These are phyloP conservation scores for Alternaria arbusti DNA, from an alignment of 2,329 filamentous ascomycete genomes.

Conservation along the genomic window DNA sequence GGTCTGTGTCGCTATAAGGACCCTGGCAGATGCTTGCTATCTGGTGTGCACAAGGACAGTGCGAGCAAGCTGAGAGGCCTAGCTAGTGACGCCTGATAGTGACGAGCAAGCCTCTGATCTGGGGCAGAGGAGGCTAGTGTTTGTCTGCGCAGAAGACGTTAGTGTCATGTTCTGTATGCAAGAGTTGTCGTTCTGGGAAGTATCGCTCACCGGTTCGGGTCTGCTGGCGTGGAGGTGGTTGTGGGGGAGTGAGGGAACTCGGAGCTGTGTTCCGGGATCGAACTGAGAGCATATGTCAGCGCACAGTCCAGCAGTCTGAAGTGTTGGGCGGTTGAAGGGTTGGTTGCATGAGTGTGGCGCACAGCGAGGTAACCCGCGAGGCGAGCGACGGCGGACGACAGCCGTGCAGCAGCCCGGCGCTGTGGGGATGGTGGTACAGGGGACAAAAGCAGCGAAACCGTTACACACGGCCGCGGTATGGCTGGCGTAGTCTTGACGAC, in stretches of 20 bases:
- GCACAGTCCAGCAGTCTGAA: constrained; percentile 28
- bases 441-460: constrained; percentile 41
- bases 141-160: constrained; percentile 41
- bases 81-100: constrained; percentile 35
- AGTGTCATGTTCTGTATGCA: constrained; percentile 30
- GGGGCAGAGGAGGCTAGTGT: constrained; percentile 33
- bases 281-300: constrained; percentile 39
- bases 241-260: constrained; percentile 25
- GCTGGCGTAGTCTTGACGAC: constrained; percentile 30
- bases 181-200: constrained; percentile 19
- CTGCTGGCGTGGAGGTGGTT: constrained; percentile 21
- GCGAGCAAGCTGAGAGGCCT: constrained; percentile 41
- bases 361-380: constrained; percentile 38
- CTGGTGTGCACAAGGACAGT: constrained; percentile 40
- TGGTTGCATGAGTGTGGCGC: constrained; percentile 47
- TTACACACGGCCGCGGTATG: constrained; percentile 37
- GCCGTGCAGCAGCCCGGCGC: constrained; percentile 38
- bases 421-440: constrained; percentile 41
- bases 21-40: constrained; percentile 41
- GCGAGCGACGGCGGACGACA: constrained; percentile 44
- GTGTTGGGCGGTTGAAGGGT: constrained; percentile 34
- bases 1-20: constrained; percentile 47
- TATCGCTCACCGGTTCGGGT: constrained; percentile 35
- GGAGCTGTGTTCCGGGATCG: constrained; percentile 34
- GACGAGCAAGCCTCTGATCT: constrained; percentile 39